phyloP scores from a whole-genome alignment of 139 green algal species.

The Edaphochlamys debaryana region DNA sequence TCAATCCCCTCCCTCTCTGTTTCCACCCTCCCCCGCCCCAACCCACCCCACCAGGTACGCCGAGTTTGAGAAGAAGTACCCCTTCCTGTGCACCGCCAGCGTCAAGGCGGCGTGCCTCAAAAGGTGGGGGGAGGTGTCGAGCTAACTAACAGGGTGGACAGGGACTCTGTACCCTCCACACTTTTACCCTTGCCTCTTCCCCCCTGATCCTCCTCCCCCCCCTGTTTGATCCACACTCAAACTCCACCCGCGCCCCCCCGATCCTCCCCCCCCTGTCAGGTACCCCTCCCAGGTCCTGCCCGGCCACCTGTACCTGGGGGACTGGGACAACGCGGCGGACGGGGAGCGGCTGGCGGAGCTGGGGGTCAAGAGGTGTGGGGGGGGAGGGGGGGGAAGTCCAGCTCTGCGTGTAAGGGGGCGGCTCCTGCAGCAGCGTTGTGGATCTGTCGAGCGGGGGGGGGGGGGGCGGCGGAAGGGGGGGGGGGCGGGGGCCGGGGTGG shows the following conservation, averaged over 20 bases:
- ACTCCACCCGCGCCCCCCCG: background rate
- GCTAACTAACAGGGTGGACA: background rate
- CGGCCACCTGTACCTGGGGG: conserved; percentile 77
- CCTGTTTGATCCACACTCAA: background rate
- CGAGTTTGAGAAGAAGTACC: conserved; percentile 59
- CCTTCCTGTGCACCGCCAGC: conserved; percentile 75
- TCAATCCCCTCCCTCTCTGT: background rate
- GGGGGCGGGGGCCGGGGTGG: too few relatives aligned
- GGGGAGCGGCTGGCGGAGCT: conserved; percentile 66
- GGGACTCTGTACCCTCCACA: background rate
- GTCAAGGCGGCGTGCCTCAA: conserved; percentile 63
- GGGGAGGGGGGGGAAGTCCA: background rate
- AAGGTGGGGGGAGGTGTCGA: conserved; percentile 36
- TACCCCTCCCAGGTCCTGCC: conserved; percentile 78
- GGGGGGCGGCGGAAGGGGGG: too few relatives aligned
- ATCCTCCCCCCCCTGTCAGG: conserved; percentile 40
- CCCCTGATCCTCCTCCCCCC: background rate
- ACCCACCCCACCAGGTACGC: conserved; percentile 53
- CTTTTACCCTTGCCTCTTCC: background rate
- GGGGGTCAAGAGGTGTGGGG: background rate
- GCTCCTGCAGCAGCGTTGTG: too few relatives aligned
- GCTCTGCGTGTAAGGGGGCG: too few relatives aligned
- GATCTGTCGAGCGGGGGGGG: background rate
- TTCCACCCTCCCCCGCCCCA: background rate
- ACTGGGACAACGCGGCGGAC: conserved; percentile 73